Percentiles rank a stretch among this genome's conserved stretches.
phyloP scores from a whole-genome alignment of 176 grass and related monocot species.

The Thalia dealbata region DNA sequence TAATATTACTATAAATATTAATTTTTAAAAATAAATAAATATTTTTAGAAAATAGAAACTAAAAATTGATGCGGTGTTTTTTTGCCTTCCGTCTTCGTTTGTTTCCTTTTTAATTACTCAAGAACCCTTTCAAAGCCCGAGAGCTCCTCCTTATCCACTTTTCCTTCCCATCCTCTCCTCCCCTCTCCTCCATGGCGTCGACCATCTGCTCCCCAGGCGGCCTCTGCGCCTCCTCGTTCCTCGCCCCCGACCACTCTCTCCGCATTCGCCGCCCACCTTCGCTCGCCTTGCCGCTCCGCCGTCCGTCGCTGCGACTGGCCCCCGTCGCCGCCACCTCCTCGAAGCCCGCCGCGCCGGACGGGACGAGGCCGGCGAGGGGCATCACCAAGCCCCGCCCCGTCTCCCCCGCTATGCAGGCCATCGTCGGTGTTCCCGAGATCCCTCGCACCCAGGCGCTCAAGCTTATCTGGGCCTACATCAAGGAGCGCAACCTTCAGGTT shows the following conservation, averaged over 20 bases:
- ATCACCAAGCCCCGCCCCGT: slow-evolving; percentile 64
- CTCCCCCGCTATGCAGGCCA: slow-evolving; percentile 48
- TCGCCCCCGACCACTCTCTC: neutral
- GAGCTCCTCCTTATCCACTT: too few species aligned
- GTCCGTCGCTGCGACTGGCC: slow-evolving; percentile 8
- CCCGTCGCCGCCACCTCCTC: slow-evolving; percentile 12
- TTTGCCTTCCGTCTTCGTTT: too few species aligned
- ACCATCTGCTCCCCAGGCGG: slow-evolving; percentile 22
- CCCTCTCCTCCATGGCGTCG: slow-evolving; percentile 31
- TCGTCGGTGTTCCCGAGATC: slow-evolving; percentile 56
- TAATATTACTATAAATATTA: too few species aligned
- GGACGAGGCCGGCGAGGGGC: slow-evolving; percentile 42
- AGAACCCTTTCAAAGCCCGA: too few species aligned
- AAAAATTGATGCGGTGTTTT: too few species aligned
- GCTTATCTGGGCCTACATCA: slow-evolving; percentile 82
- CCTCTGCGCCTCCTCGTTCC: slow-evolving; percentile 13
- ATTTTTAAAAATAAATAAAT: too few species aligned
- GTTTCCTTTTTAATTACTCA: too few species aligned
- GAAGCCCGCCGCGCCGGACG: slow-evolving; percentile 18
- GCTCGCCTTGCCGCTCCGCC: neutral
- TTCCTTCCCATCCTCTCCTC: too few species aligned
- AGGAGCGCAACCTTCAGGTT: slow-evolving; percentile 77
- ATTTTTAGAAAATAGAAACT: too few species aligned
- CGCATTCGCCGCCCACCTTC: neutral
- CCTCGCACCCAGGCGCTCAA: slow-evolving; percentile 80